Conservation (phyloP, 225 moss, liverwort and hornwort genomes). For the Polytrichum commune region DNA sequence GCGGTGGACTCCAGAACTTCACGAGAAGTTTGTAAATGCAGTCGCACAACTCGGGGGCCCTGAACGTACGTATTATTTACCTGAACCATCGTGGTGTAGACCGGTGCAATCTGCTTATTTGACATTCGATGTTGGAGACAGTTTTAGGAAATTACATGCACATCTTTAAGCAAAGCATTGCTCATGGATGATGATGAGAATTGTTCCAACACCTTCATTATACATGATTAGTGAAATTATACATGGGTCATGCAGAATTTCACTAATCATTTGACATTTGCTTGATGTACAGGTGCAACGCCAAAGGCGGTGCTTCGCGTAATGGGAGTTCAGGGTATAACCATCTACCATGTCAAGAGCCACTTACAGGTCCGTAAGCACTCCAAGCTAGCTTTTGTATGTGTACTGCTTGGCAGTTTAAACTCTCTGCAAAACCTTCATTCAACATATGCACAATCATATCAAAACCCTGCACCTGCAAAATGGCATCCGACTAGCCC, state of each 20-base stretch:
- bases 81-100: no score
- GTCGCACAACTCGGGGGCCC: conserved; percentile 53
- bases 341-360: conserved; percentile 58
- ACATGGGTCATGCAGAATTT: neutral
- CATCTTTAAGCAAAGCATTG: no score
- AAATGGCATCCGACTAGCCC: no score
- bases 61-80: conserved; percentile 37
- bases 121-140: no score
- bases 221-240: no score
- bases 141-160: no score
- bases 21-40: conserved; percentile 49
- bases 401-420: no score
- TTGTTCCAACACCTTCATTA: no score
- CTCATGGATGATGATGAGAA: no score
- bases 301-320: conserved; percentile 56
- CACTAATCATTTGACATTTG: neutral
- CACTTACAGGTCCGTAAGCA: neutral
- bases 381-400: neutral
- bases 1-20: conserved; percentile 60
- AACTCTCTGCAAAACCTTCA: neutral
- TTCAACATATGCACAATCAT: no score
- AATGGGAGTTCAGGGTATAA: conserved; percentile 58
- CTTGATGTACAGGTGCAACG: conserved; percentile 44
- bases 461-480: no score
- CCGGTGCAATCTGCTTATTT: no score